Evolutionary conservation across 805 yeast genomes (phyloP).

Genomic region (Yarrowia hollandica): DNA sequence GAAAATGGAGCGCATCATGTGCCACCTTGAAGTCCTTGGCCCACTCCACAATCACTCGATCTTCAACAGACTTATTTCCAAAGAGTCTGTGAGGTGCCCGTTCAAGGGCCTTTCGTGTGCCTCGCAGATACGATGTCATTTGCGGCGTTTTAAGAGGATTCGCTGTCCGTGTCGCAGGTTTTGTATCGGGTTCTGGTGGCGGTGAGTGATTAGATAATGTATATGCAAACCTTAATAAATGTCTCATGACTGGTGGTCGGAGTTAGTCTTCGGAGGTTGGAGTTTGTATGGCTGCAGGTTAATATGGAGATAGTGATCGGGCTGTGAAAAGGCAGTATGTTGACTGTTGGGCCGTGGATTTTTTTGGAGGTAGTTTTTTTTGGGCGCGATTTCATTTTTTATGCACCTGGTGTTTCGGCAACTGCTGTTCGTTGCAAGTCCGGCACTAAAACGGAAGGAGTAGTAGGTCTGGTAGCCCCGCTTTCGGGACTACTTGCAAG

Average conservation of each 20-base stretch:
- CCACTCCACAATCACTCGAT: constrained; percentile 42
- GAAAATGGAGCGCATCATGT: constrained; percentile 38
- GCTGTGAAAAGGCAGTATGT: no score
- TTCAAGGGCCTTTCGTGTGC: constrained; percentile 43
- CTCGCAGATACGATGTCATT: constrained; percentile 31
- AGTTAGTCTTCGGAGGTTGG: constrained; percentile 7
- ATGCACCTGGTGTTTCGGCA: neutral
- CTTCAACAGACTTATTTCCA: constrained; percentile 42
- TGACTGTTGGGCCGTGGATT: no score
- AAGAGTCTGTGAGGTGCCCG: constrained; percentile 43
- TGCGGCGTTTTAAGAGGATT: neutral
- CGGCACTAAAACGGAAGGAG: constrained; percentile 5
- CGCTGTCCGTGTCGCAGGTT: neutral
- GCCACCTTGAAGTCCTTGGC: constrained; percentile 41
- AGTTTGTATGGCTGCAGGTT: no score
- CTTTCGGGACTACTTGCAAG: neutral
- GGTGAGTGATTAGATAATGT: constrained; percentile 26
- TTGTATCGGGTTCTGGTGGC: constrained; percentile 1
- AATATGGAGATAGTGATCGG: no score
- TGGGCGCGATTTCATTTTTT: no score
- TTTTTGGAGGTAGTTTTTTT: no score
- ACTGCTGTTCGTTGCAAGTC: neutral
- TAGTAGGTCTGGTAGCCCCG: neutral
- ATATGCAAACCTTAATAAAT: constrained; percentile 18
- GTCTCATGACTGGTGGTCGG: constrained; percentile 16